These are phyloP conservation scores for Aristolochia contorta DNA, from an alignment of 164 flowering plant genomes.

Conservation along the genomic window DNA sequence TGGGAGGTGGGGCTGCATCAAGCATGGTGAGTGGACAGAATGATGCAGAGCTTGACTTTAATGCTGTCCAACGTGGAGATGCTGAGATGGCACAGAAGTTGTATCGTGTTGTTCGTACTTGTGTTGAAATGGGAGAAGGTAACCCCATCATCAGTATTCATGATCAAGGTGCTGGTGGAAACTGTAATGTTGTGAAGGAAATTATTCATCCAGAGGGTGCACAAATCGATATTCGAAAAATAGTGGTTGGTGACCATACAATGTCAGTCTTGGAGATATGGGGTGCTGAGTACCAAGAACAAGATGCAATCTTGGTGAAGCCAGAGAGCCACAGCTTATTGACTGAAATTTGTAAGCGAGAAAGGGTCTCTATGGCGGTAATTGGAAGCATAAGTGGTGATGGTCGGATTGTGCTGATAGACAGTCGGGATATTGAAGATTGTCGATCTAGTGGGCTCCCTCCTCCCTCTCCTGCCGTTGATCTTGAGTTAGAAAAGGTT, in stretches of 20 bases:
- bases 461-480: conserved; percentile 75
- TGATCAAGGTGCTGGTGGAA: conserved; percentile 97
- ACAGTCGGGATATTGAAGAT: conserved; percentile 41
- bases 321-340: conserved; percentile 62
- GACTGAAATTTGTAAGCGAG: conserved; percentile 72
- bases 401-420: conserved; percentile 65
- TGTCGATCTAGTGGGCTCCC: conserved; percentile 44
- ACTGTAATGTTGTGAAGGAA: conserved; percentile 95
- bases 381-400: conserved; percentile 78
- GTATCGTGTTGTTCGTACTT: conserved; percentile 86
- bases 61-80: conserved; percentile 97
- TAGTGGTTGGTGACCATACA: conserved; percentile 88
- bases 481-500: conserved; percentile 89
- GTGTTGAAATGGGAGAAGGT: conserved; percentile 79
- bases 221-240: conserved; percentile 70
- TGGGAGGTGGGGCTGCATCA: conserved; percentile 98
- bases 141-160: conserved; percentile 95
- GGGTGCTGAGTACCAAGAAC: conserved; percentile 99
- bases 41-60: conserved; percentile 91
- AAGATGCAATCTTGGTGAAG: conserved; percentile 86
- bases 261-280: conserved; percentile 96
- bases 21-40: conserved; percentile 99
- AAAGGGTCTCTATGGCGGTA: conserved; percentile 89
- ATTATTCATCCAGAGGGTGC: conserved; percentile 93
- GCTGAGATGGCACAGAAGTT: conserved; percentile 97